Evolutionary conservation across 495 filamentous ascomycete species (phyloP).

Genomic region (Podospora pseudocomata): DNA sequence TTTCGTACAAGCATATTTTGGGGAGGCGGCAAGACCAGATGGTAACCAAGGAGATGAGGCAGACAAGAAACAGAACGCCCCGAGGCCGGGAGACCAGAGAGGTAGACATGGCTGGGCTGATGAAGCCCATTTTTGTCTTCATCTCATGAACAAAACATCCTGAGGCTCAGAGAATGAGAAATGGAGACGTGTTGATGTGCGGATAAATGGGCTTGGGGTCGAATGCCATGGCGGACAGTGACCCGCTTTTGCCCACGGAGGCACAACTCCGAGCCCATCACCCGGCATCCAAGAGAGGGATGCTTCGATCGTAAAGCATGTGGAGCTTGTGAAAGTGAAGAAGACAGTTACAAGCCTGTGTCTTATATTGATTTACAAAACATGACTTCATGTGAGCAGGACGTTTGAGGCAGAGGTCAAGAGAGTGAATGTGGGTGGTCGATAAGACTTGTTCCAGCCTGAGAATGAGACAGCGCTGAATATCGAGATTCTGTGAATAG

Average conservation of each 20-base stretch:
- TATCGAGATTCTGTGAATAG: too few relatives aligned
- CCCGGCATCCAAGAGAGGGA: not conserved
- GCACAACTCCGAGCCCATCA: slow-evolving; percentile 1
- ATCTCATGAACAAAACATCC: not conserved
- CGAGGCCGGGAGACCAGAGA: slow-evolving; percentile 16
- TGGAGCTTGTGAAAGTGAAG: not conserved
- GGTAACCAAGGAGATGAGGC: slow-evolving; percentile 23
- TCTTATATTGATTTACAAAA: too few relatives aligned
- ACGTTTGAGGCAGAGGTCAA: too few relatives aligned
- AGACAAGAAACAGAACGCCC: slow-evolving; percentile 16
- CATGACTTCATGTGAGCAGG: too few relatives aligned
- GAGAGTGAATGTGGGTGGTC: too few relatives aligned
- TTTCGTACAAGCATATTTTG: slow-evolving; percentile 22
- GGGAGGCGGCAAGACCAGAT: slow-evolving; percentile 27
- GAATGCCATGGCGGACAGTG: not conserved
- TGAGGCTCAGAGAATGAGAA: not conserved
- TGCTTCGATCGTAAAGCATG: not conserved
- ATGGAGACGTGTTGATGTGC: not conserved
- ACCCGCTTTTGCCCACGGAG: slow-evolving; percentile 5
- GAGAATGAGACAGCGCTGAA: too few relatives aligned
- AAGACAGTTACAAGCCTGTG: too few relatives aligned
- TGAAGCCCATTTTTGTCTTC: not conserved
- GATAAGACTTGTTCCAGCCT: too few relatives aligned
- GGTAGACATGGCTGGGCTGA: not conserved
- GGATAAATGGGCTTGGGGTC: slow-evolving; percentile 8